A percentile compares a stretch with the other conserved stretches of the same genome.
phyloP scores from a whole-genome alignment of 805 yeast genomes.

The Candida sphagnicola region DNA sequence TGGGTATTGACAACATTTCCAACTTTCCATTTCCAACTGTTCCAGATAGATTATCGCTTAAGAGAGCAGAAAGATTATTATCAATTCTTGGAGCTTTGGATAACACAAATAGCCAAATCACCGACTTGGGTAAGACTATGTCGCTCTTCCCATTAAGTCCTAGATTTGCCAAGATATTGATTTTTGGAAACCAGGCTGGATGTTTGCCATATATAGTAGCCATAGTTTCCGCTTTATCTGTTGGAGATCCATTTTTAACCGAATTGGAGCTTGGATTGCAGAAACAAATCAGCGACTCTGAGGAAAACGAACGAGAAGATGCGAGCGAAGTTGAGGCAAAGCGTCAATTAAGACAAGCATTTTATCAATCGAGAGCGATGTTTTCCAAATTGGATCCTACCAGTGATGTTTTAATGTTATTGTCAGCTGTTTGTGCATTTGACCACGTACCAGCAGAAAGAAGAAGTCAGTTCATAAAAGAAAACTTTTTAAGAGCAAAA shows the following conservation, averaged over 20 bases:
- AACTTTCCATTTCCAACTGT: conserved; percentile 98
- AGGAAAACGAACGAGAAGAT: conserved; percentile 35
- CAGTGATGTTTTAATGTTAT: conserved; percentile 70
- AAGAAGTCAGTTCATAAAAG: conserved; percentile 43
- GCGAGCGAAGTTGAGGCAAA: conserved; percentile 33
- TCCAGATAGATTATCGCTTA: conserved; percentile 61
- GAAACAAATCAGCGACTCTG: conserved; percentile 14
- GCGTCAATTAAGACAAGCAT: conserved; percentile 46
- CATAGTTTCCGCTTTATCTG: conserved; percentile 85
- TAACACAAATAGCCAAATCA: conserved; percentile 47
- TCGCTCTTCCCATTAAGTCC: conserved; percentile 91
- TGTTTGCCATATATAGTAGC: conserved; percentile 90
- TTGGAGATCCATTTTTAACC: conserved; percentile 83
- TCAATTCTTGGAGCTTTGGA: conserved; percentile 76
- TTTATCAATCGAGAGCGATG: conserved; percentile 51
- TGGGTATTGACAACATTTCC: conserved; percentile 88
- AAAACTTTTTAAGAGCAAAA: conserved; percentile 72
- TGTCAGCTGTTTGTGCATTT: conserved; percentile 83
- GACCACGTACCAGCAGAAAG: conserved; percentile 64
- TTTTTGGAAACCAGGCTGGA: conserved; percentile 80
- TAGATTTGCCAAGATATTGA: conserved; percentile 83
- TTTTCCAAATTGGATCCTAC: conserved; percentile 66
- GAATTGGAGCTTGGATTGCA: conserved; percentile 70
- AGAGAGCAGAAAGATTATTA: conserved; percentile 64
- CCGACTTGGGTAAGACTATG: conserved; percentile 82